Evolutionary conservation across 805 yeast species (phyloP).

Genomic region (Clavispora fructus): DNA sequence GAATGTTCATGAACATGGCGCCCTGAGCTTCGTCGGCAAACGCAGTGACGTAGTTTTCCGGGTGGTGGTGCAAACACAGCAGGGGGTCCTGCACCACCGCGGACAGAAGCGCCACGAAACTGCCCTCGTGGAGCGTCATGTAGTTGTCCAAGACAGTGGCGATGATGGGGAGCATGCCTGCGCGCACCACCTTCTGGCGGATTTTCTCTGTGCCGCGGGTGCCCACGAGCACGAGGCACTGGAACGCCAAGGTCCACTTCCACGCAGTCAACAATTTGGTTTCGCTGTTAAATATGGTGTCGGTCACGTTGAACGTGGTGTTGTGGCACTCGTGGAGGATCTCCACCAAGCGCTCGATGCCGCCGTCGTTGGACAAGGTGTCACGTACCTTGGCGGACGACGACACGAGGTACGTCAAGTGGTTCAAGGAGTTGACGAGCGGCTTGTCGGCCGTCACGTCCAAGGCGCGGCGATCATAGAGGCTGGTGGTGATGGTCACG

Average conservation of each 20-base stretch:
- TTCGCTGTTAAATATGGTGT: conserved; percentile 32
- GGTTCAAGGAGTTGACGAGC: conserved; percentile 84
- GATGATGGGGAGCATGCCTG: conserved; percentile 85
- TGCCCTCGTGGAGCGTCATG: conserved; percentile 40
- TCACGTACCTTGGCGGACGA: conserved; percentile 87
- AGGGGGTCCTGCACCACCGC: not conserved
- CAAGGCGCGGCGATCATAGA: conserved; percentile 87
- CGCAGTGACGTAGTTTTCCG: conserved; percentile 4
- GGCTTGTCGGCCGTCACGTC: conserved; percentile 90
- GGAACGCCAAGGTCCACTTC: conserved; percentile 96
- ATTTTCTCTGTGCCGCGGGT: conserved; percentile 88
- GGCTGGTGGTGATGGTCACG: conserved; percentile 81
- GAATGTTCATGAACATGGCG: conserved; percentile 6
- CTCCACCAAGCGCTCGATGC: conserved; percentile 79
- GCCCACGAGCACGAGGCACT: conserved; percentile 85
- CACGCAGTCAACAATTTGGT: conserved; percentile 67
- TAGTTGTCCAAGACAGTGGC: conserved; percentile 92
- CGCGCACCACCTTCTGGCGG: conserved; percentile 79
- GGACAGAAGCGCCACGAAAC: conserved; percentile 17
- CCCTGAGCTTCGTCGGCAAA: conserved; percentile 3
- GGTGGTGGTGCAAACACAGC: conserved; percentile 3
- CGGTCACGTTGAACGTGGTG: conserved; percentile 24
- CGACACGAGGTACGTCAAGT: conserved; percentile 80
- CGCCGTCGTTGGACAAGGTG: conserved; percentile 85
- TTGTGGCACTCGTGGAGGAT: conserved; percentile 76